A percentile compares a stretch with the other conserved stretches of the same genome.
Conservation (phyloP, 352 stramenopile species). For the Pythium sp. region DNA sequence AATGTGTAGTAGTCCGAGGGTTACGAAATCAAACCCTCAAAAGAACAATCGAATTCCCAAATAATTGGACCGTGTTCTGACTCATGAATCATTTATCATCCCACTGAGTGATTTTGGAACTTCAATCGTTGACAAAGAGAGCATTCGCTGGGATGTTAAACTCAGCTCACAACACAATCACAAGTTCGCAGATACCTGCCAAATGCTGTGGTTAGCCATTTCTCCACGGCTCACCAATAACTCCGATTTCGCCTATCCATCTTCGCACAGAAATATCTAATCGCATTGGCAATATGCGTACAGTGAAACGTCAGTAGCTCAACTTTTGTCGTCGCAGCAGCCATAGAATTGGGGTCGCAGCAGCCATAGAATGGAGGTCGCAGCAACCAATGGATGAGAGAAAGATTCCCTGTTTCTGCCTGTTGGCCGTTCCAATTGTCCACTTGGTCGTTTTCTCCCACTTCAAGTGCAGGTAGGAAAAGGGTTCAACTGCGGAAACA, state of each 20-base stretch:
- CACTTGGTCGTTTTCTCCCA: not conserved
- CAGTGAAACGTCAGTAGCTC: not conserved
- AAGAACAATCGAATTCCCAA: not conserved
- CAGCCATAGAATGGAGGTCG: not conserved
- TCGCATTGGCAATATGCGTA: not conserved
- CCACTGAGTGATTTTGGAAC: not conserved
- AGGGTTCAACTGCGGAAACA: no score
- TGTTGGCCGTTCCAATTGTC: not conserved
- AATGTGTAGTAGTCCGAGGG: not conserved
- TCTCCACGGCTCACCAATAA: no score
- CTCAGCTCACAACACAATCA: no score
- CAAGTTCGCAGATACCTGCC: no score
- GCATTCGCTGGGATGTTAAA: not conserved
- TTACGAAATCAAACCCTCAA: not conserved
- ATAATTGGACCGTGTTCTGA: not conserved
- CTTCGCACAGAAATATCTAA: no score
- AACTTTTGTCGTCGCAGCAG: not conserved
- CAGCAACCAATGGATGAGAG: not conserved
- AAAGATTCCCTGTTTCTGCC: not conserved
- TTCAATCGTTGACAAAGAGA: not conserved
- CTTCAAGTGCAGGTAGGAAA: not conserved
- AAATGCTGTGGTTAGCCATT: no score
- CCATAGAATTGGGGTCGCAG: not conserved
- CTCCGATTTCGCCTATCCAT: no score
- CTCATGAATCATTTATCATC: not conserved